Base-by-base conservation (phyloP, 768 basidiomycete genomes). In the Jaapia argillacea region DNA sequence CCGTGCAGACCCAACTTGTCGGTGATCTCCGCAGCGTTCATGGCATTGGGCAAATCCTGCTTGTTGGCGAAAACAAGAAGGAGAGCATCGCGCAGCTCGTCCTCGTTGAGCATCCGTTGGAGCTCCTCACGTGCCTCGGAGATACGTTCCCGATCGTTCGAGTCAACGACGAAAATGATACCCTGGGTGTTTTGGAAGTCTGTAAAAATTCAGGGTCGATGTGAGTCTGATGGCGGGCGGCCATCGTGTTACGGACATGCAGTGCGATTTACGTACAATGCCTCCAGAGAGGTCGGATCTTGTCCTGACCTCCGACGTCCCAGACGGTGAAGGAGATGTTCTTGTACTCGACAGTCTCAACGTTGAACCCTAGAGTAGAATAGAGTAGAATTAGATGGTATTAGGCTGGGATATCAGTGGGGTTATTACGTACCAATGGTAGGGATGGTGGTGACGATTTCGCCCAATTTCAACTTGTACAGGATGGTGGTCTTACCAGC, bases 101-200 rank as follows among this genome's bases (percentile, higher is more conserved):
- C 96, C 66, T 99, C 96, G 67, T 96, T 97, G 64, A 99, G 68
- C 96, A 99, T 99, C 58, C 96, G 85, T 65, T 98, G 96, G 44
- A 99, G 80, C 68, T 99, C 96, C 71, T 98, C 96, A 49, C 96
- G 84, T 46, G 96, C 96, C 70, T 99, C 96, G 28, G 89, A 85
- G 51, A 99, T 86, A 85, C 96, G 96, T 68, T 99, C 96, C 68
- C 96, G 74, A 71, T 99, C 96, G 67, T 99, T 98, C 42, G 96
- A 99, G 64, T 99, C 96, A 48, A 98, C 93, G 40, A 99, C 96
- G 64, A 98, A 98, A 61, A 99, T 98, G 70, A 99, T 97, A 51
- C 94, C 96, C 70, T 99, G 94, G 23, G 96, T 99, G 75, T 98
- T 98, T 70, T 98, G 94, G 92, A 96, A 99, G 74, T 99, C 96